Conservation (phyloP, 345 rosid species). For the Lenwebbia sp. region DNA sequence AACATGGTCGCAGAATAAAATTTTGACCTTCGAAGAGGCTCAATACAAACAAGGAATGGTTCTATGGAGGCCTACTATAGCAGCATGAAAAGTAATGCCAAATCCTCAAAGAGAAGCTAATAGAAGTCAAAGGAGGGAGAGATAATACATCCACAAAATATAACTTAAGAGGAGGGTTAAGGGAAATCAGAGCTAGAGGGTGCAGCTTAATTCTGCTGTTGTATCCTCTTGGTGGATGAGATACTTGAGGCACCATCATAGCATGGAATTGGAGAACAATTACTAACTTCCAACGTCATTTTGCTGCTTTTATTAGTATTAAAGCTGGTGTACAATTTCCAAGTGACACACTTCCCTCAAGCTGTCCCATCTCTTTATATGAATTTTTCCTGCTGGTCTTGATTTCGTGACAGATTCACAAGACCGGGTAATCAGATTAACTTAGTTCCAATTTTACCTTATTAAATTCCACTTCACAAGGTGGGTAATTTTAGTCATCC, state of each 20-base stretch:
- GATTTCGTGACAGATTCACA: neutral
- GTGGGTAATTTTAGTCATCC: neutral
- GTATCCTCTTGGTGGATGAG: neutral
- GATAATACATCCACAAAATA: neutral
- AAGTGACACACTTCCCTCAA: neutral
- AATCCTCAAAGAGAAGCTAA: neutral
- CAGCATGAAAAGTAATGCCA: neutral
- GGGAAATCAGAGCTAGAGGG: neutral
- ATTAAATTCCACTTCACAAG: neutral
- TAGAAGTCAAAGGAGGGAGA: neutral
- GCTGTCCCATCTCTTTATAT: neutral
- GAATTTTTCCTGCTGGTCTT: neutral
- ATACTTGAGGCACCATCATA: neutral
- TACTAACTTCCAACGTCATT: neutral
- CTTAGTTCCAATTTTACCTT: neutral
- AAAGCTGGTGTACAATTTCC: neutral
- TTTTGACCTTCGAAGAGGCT: neutral
- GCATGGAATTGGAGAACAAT: neutral
- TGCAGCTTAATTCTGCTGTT: neutral
- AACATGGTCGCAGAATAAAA: neutral
- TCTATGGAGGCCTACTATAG: neutral
- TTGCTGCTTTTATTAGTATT: neutral
- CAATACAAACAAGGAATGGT: neutral
- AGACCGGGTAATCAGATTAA: neutral
- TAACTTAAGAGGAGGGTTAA: neutral